Percentiles rank a stretch among this genome's conserved stretches.
Evolutionary conservation across 2,329 filamentous ascomycete genomes (phyloP).

Genomic region (Corniculantispora saksenae): DNA sequence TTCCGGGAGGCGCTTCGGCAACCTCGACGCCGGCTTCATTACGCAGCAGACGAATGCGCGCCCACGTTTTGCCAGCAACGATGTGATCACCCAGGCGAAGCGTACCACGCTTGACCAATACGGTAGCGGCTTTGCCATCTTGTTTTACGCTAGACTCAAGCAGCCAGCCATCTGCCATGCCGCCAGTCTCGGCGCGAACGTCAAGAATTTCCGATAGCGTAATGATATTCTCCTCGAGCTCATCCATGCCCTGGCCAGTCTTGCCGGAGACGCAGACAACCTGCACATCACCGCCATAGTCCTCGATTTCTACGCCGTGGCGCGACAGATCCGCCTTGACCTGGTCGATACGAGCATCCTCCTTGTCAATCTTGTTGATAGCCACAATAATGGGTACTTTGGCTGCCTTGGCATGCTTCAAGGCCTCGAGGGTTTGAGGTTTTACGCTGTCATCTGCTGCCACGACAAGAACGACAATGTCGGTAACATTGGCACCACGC

Average conservation of each 20-base stretch:
- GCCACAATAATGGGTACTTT: constrained; percentile 96
- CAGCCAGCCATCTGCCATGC: constrained; percentile 87
- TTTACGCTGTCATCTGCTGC: constrained; percentile 97
- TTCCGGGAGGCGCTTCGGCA: constrained; percentile 77
- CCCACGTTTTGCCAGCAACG: constrained; percentile 86
- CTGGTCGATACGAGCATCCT: constrained; percentile 73
- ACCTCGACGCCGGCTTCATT: constrained; percentile 81
- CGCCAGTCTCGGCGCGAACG: constrained; percentile 75
- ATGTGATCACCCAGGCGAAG: constrained; percentile 78
- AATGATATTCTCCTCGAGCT: constrained; percentile 87
- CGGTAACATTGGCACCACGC: constrained; percentile 91
- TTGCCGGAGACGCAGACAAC: constrained; percentile 90
- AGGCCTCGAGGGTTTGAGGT: constrained; percentile 92
- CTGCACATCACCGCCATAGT: constrained; percentile 92
- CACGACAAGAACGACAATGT: constrained; percentile 94
- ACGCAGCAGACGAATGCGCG: constrained; percentile 77
- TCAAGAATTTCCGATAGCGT: constrained; percentile 88
- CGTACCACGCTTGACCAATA: constrained; percentile 86
- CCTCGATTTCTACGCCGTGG: constrained; percentile 87
- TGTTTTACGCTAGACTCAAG: constrained; percentile 88
- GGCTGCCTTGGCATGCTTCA: constrained; percentile 86
- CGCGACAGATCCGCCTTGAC: constrained; percentile 86
- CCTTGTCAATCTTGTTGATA: constrained; percentile 95
- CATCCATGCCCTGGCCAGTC: constrained; percentile 87
- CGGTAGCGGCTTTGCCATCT: constrained; percentile 80